Conservation (phyloP, 2,329 filamentous ascomycete species). For the Drechslerella coelobrocha region DNA sequence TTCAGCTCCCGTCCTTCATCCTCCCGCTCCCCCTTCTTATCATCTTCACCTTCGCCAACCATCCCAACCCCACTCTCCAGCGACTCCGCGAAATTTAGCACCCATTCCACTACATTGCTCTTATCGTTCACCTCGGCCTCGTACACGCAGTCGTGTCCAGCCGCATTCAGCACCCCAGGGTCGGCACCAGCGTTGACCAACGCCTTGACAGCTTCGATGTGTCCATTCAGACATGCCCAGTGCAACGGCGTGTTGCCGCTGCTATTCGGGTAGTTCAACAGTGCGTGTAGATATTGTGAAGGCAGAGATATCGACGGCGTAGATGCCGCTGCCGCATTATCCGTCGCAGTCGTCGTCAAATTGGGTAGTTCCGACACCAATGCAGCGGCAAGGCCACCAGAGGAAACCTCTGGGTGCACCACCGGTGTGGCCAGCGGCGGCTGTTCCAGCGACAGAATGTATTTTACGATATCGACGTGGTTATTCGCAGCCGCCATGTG, state of each 20-base stretch:
- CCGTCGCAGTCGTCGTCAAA: slow-evolving; percentile 8
- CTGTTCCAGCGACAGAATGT: slow-evolving; percentile 30
- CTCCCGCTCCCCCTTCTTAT: slow-evolving; percentile 8
- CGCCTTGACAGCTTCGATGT: slow-evolving; percentile 78
- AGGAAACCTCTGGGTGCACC: slow-evolving; percentile 15
- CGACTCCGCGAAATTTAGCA: slow-evolving; percentile 59
- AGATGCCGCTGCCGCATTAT: slow-evolving; percentile 15
- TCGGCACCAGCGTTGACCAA: slow-evolving; percentile 77
- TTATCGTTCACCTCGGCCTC: slow-evolving; percentile 75
- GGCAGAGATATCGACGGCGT: slow-evolving; percentile 25
- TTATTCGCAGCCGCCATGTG: slow-evolving; percentile 96
- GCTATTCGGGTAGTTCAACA: slow-evolving; percentile 69
- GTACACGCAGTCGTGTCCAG: slow-evolving; percentile 80
- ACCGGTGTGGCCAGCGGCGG: slow-evolving; percentile 21
- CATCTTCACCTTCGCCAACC: slow-evolving; percentile 28
- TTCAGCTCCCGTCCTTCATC: slow-evolving; percentile 3
- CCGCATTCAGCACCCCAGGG: slow-evolving; percentile 78
- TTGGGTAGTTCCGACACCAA: not conserved
- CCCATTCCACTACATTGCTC: slow-evolving; percentile 68
- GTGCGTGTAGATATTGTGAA: slow-evolving; percentile 52
- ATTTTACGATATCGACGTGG: slow-evolving; percentile 69
- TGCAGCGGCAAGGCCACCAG: not conserved
- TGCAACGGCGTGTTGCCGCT: slow-evolving; percentile 91
- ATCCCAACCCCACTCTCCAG: slow-evolving; percentile 56
- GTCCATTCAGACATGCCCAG: slow-evolving; percentile 90